A percentile compares a stretch with the other conserved stretches of the same genome.
Evolutionary conservation across 108 stramenopile genomes (phyloP).

Genomic region (Cyclotella baltica): DNA sequence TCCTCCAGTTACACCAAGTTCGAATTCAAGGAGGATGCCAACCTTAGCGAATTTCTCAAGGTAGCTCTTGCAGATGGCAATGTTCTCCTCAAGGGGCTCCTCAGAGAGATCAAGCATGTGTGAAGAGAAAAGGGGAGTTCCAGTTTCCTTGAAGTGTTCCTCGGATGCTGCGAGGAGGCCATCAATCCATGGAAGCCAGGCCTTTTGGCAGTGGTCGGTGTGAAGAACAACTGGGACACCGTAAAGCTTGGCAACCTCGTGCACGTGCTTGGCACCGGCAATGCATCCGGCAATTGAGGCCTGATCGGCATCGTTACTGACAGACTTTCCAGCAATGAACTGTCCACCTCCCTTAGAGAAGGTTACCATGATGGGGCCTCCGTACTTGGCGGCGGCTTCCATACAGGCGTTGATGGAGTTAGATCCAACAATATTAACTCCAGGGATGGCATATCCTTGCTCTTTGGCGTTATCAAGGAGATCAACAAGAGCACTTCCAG

Average conservation of each 20-base stretch:
- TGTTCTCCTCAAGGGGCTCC: constrained; percentile 97
- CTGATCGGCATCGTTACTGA: constrained; percentile 81
- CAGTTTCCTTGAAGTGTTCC: constrained; percentile 87
- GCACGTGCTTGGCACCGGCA: constrained; percentile 94
- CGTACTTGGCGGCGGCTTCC: constrained; percentile 94
- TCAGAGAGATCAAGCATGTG: constrained; percentile 99
- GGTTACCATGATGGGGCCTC: constrained; percentile 91
- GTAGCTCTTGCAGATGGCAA: constrained; percentile 95
- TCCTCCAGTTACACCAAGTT: constrained; percentile 97
- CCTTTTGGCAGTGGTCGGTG: constrained; percentile 97
- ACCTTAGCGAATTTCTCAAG: constrained; percentile 89
- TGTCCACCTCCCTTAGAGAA: constrained; percentile 96
- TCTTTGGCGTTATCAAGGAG: constrained; percentile 88
- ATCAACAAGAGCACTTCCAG: constrained; percentile 87
- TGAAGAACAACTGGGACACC: constrained; percentile 95
- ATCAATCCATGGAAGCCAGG: constrained; percentile 96
- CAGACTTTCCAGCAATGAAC: constrained; percentile 93
- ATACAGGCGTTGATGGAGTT: constrained; percentile 95
- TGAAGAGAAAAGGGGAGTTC: constrained; percentile 92
- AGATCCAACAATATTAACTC: constrained; percentile 93
- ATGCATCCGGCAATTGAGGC: constrained; percentile 93
- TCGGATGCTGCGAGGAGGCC: constrained; percentile 91
- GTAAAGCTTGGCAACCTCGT: constrained; percentile 94
- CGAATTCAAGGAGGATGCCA: constrained; percentile 95
- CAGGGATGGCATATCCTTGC: constrained; percentile 93